Evolutionary conservation across 176 grass and related monocot species (phyloP).

Genomic region (Carex littledalei): DNA sequence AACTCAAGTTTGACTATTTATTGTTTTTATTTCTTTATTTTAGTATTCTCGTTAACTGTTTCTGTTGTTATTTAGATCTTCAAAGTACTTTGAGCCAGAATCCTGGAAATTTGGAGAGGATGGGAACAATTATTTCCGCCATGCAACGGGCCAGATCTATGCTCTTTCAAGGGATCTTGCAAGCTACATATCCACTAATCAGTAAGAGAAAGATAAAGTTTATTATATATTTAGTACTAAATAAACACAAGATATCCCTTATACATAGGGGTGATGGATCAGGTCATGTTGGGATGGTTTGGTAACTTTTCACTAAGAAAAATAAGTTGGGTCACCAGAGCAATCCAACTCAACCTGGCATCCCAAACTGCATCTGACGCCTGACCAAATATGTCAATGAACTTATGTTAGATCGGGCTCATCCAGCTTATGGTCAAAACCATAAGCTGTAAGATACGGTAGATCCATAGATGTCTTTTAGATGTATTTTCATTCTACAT

Average conservation of each 20-base stretch:
- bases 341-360: neutral
- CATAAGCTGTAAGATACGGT: neutral
- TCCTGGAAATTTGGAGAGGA: conserved; percentile 86
- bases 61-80: conserved; percentile 13
- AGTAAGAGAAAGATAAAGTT: conserved; percentile 34
- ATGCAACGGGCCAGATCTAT: conserved; percentile 75
- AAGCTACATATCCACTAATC: conserved; percentile 68
- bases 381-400: neutral
- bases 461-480: neutral
- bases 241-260: neutral
- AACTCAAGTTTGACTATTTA: neutral
- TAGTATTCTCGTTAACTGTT: neutral
- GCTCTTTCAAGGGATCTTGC: conserved; percentile 76
- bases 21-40: neutral
- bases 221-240: neutral
- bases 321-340: neutral
- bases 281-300: neutral
- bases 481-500: neutral
- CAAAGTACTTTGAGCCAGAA: conserved; percentile 73
- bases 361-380: neutral
- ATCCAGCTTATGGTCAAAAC: neutral
- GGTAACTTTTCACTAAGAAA: neutral
- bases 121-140: conserved; percentile 70
- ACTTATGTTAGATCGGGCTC: neutral
- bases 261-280: neutral